phyloP scores from a whole-genome alignment of 345 rosid species.

The Pseudoturritis turrita region DNA sequence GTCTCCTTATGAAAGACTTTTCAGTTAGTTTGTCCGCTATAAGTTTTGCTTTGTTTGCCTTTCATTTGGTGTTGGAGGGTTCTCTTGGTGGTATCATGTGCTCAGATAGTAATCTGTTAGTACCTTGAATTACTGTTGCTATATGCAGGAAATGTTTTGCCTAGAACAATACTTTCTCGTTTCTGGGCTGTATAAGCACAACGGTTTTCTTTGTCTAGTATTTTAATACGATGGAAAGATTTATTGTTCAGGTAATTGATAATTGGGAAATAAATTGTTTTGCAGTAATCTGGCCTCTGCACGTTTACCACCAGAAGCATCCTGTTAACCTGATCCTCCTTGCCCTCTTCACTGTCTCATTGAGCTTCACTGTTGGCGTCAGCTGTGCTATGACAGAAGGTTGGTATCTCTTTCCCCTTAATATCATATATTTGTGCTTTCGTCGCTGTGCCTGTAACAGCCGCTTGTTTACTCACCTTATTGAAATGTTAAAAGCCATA shows the following conservation, averaged over 20 bases:
- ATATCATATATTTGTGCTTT: neutral
- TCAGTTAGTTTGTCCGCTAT: neutral
- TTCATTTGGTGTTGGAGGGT: neutral
- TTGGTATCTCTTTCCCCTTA: conserved; percentile 24
- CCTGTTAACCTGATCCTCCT: conserved; percentile 81
- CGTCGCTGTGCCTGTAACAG: neutral
- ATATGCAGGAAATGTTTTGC: neutral
- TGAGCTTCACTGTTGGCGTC: conserved; percentile 81
- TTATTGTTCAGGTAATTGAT: neutral
- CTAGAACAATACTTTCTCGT: neutral
- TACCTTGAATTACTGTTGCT: neutral
- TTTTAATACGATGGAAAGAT: neutral
- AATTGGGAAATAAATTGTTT: neutral
- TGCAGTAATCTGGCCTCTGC: conserved; percentile 94
- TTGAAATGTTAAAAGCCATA: neutral
- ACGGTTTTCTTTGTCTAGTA: neutral
- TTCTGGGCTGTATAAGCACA: neutral
- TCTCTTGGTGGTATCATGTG: neutral
- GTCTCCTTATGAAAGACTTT: neutral
- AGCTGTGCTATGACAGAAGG: conserved; percentile 91
- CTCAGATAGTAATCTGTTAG: neutral
- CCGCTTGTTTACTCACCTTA: neutral
- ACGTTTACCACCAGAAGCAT: conserved; percentile 89
- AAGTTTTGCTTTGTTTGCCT: neutral
- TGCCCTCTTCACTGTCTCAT: conserved; percentile 76